Evolutionary conservation across 805 yeast genomes (phyloP).

Genomic region (Suhomyces sp.): DNA sequence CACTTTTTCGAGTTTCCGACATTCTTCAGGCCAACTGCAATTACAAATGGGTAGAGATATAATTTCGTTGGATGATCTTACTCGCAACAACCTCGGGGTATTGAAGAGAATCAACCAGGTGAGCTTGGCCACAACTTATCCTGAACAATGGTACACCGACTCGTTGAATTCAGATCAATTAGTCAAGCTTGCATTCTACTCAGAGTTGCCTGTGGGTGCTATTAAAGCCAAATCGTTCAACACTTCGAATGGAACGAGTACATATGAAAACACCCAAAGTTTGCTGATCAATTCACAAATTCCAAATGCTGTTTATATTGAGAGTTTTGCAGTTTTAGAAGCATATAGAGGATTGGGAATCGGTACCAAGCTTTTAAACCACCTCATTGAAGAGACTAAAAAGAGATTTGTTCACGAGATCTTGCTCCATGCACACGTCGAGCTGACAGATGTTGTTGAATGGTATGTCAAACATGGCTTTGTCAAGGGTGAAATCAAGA

Average conservation of each 20-base stretch:
- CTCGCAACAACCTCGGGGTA: constrained; percentile 57
- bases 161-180: constrained; percentile 48
- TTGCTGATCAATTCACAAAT: constrained; percentile 21
- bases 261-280: constrained; percentile 22
- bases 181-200: constrained; percentile 58
- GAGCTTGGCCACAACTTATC: constrained; percentile 49
- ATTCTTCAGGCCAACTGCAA: background rate
- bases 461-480: constrained; percentile 58
- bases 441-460: constrained; percentile 37
- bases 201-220: constrained; percentile 81
- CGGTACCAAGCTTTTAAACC: constrained; percentile 57
- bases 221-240: constrained; percentile 54
- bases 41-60: constrained; percentile 37
- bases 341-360: constrained; percentile 62
- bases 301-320: constrained; percentile 60
- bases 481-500: constrained; percentile 29
- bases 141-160: constrained; percentile 51
- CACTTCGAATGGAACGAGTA: constrained; percentile 36
- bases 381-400: constrained; percentile 55
- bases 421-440: constrained; percentile 50
- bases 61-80: constrained; percentile 55
- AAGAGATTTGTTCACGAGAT: constrained; percentile 52
- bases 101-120: constrained; percentile 54
- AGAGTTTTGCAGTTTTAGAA: constrained; percentile 63
- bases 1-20: background rate